Evolutionary conservation across 345 rosid genomes (phyloP), one percentile per base, ranked within the genome.

Genomic region (Iberis pinnata): DNA sequence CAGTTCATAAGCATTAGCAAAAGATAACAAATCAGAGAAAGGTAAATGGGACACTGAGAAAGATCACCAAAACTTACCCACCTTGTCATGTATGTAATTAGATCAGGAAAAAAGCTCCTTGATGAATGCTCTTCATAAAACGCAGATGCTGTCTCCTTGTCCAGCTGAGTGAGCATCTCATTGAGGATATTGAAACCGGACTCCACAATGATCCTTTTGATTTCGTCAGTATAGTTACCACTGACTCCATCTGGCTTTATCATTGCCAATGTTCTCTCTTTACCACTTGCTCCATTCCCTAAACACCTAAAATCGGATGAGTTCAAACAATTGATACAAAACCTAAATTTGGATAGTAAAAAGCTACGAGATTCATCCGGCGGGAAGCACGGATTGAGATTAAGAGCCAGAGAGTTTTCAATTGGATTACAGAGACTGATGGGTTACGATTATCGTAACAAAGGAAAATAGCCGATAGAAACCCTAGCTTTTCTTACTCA

Each of bases 231-330:
- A 61, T 77, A 76, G 62, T 83, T 80, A 52, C 95, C 80, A 1
- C 60, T 53, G 54, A 86, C 43, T 43, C 97, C 95, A 58, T 89
- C 97, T 11, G 94, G 94, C 72, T 89, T 86, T 62, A 89, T 70
- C 58, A 89, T 80, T 27, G 78, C 95, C 44, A 89, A 25, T 14
- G 94, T 89, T 58, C 69, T 78, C 71, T 80, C 89, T 58, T 51
- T 49, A 31, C 53, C 72, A 19, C 33, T n/a, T n/a, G n/a, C 60
- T 47, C 58, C 81, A 26, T 56, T 35, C 12, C 78, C 67, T 15
- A 70, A 70, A 70, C 66, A 67, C 69, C 86, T 76, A 57, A 26
- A 53, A 24, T 26, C 35, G 19, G 4, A 8, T 3, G n/a, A 43
- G 13, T 33, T 22, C 25, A 33, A 35, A 16, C 12, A 9, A 1